Conservation (phyloP, 768 basidiomycete genomes). For the Boletus reticulatus region DNA sequence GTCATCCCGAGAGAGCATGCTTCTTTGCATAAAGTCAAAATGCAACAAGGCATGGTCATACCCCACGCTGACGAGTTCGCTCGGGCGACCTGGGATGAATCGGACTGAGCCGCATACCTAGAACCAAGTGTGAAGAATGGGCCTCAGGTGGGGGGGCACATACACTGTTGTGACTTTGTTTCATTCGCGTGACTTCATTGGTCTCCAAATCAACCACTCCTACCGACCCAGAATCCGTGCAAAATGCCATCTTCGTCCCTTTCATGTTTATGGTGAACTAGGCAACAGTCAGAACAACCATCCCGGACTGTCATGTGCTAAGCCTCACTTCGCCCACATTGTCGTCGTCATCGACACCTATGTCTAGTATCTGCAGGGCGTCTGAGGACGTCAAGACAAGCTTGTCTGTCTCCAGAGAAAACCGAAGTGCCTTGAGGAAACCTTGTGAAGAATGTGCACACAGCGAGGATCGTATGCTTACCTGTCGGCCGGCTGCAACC, state of each 20-base stretch:
- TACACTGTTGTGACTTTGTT: slow-evolving; percentile 61
- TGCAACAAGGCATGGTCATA: slow-evolving; percentile 71
- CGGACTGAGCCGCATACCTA: slow-evolving; percentile 71
- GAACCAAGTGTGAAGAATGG: slow-evolving; percentile 2
- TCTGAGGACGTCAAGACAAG: slow-evolving; percentile 55
- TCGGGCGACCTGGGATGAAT: slow-evolving; percentile 70
- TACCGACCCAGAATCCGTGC: slow-evolving; percentile 65
- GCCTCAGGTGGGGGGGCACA: slow-evolving; percentile 19
- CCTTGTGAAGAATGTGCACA: not conserved
- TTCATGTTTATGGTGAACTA: slow-evolving; percentile 63
- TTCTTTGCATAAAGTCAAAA: slow-evolving; percentile 59
- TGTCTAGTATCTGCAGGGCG: slow-evolving; percentile 41
- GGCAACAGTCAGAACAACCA: slow-evolving; percentile 36
- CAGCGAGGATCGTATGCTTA: slow-evolving; percentile 21
- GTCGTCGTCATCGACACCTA: slow-evolving; percentile 54
- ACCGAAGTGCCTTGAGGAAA: slow-evolving; percentile 29
- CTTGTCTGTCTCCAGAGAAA: slow-evolving; percentile 46
- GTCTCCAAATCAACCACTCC: slow-evolving; percentile 62
- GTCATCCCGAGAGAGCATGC: slow-evolving; percentile 54
- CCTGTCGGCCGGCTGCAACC: slow-evolving; percentile 64
- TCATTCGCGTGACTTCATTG: slow-evolving; percentile 53
- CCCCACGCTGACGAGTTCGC: slow-evolving; percentile 74
- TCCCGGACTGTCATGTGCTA: not conserved
- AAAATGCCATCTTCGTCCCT: slow-evolving; percentile 58
- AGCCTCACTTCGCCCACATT: slow-evolving; percentile 62